Evolutionary conservation across 306 rosid genomes (phyloP).

Genomic region (Fragaria ananassa): DNA sequence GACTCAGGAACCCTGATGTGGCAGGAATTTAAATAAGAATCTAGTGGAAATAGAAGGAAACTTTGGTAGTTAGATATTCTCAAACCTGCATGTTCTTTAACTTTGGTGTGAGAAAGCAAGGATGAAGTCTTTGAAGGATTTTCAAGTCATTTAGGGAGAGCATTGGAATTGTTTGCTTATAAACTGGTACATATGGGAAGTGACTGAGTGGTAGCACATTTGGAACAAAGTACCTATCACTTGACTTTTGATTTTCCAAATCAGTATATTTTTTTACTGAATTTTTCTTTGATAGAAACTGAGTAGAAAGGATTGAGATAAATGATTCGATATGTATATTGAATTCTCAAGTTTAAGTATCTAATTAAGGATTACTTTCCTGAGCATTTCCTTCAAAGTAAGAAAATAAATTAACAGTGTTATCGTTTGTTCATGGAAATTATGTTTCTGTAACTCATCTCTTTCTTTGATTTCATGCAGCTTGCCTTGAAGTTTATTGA

Average conservation of each 20-base stretch:
- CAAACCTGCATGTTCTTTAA: not conserved
- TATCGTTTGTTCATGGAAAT: not conserved
- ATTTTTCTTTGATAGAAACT: not conserved
- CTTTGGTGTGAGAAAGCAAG: not conserved
- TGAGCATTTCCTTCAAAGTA: not conserved
- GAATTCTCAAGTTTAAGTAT: not conserved
- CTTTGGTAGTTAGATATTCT: too few relatives aligned
- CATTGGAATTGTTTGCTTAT: not conserved
- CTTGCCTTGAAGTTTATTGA: slow-evolving; percentile 77
- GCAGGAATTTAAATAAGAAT: not conserved
- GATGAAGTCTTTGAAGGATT: not conserved
- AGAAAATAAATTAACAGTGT: not conserved
- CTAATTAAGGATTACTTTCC: not conserved
- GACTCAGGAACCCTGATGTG: not conserved
- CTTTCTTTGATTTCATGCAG: slow-evolving; percentile 42
- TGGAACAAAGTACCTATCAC: not conserved
- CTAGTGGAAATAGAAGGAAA: not conserved
- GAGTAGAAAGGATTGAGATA: too few relatives aligned
- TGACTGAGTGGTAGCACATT: not conserved
- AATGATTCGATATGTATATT: not conserved
- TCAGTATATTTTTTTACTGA: not conserved
- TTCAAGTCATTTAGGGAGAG: not conserved
- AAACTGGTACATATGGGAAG: not conserved
- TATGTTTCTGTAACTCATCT: not conserved
- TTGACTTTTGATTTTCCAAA: not conserved